Base-by-base conservation (phyloP, 768 basidiomycete species). In the Roridomyces roridus region DNA sequence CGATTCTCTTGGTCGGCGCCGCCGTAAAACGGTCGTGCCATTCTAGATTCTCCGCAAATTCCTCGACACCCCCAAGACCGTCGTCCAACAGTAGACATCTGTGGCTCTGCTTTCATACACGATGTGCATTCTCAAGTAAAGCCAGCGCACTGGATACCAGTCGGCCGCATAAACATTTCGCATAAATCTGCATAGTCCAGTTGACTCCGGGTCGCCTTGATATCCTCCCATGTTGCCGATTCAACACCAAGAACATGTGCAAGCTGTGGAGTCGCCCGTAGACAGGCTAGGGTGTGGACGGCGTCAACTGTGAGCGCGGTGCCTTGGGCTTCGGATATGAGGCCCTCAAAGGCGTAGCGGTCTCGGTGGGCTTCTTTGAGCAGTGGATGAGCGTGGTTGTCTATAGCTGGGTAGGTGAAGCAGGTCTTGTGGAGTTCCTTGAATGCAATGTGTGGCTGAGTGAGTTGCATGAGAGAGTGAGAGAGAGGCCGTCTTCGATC, bases 381-480 rank as follows among this genome's bases (percentile, higher is more conserved):
- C 18, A 93, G 74, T 2, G 89, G 86, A 65, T 92, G 91, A 0
- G 89, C 87, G 65, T 92, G 91, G 68, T 92, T 91, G 73, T 92
- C 90, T 66, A 90, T 88, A 1, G 51, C 46, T 31, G 58, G 58
- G 34, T 55, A 59, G 18, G 18, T 26, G 7, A 37, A 28, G 48
- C 51, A 59, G 34, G 51, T 43, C 6, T 28, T 42, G 1, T 49
- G 46, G 29, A 52, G 41, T 44, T 59, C 20, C 17, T 21, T n/a
- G 4, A 46, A 34, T 21, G 4, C 29, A 46, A 23, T 43, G 42
- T 7, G 15, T 43, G 23, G 24, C 14, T 43, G 23, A 15, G 6
- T 7, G 34, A 35, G 35, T 9, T 47, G 28, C 46, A 23, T 15
- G 24, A 26, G n/a, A n/a, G n/a, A n/a, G n/a, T n/a, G 14, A 31